A percentile compares a stretch with the other conserved stretches of the same genome.
phyloP scores from a whole-genome alignment of 257 asterid genomes.

The Ligustrum vulgare region DNA sequence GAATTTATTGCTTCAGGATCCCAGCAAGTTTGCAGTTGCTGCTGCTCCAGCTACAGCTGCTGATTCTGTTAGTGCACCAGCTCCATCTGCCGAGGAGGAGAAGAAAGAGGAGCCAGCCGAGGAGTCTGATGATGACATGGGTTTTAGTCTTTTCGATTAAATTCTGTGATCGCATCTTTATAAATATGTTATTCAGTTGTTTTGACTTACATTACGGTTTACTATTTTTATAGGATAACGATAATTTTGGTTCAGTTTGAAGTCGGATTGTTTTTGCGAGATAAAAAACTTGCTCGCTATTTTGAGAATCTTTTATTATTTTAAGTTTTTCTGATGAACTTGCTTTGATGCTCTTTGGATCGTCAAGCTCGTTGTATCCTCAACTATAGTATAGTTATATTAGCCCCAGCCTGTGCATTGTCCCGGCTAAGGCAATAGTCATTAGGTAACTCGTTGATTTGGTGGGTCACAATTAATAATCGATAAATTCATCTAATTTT shows the following conservation, averaged over 20 bases:
- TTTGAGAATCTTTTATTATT: neutral
- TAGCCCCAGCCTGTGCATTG: too few species aligned
- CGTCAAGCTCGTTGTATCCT: neutral
- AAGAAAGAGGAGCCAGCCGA: conserved; percentile 72
- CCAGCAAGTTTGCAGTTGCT: conserved; percentile 73
- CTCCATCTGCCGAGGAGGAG: conserved; percentile 48
- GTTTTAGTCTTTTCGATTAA: conserved; percentile 74
- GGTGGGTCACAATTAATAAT: too few species aligned
- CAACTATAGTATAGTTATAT: too few species aligned
- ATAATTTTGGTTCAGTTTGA: neutral
- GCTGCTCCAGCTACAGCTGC: conserved; percentile 54
- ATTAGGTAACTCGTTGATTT: too few species aligned
- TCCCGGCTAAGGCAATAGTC: too few species aligned
- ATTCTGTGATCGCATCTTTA: conserved; percentile 6
- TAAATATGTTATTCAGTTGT: neutral
- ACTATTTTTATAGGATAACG: neutral
- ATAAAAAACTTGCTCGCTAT: neutral
- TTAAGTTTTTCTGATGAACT: neutral
- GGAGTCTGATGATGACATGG: conserved; percentile 86
- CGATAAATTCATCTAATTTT: too few species aligned
- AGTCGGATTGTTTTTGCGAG: neutral
- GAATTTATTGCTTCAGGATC: conserved; percentile 46
- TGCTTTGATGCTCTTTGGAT: neutral
- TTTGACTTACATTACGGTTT: neutral
- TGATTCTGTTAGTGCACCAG: conserved; percentile 26